Base-by-base conservation (phyloP, 352 stramenopile genomes). In the Phytophthora litchii region DNA sequence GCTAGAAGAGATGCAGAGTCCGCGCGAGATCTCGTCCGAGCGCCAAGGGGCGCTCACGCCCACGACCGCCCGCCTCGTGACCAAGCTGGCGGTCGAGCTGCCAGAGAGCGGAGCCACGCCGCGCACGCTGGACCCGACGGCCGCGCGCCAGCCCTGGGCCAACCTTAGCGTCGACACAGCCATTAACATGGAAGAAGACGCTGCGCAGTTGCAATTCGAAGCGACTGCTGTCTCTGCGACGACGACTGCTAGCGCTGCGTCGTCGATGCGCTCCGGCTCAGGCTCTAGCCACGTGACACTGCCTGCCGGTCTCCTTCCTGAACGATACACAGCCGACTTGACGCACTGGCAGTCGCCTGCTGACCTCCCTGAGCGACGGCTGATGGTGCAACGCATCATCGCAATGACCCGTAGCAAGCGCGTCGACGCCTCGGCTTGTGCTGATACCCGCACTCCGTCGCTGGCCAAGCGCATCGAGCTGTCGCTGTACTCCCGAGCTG, bases 371-470 rank as follows among this genome's bases (percentile, higher is more conserved):
- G 86, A 94, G 55, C 83, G 86, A 0, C 64, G 86, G 0, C 70
- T 94, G 2, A 92, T 94, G 86, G 86, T 94, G 6, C 86, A 94
- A 64, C 81, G 86, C 25, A 94, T 94, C 64, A 94, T 94, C 56
- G 83, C 83, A 29, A 92, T 94, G 83, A 94, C 86, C 3, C 74
- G 80, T 41, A 86, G 74, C 59, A 90, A 90, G 60, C 88, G 63
- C 32, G 65, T 50, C 21, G 67, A 67, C 8, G 65, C 66, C 3
- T 10, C 68, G 4, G 11, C 58, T 2, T 67, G 75, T 21, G 70
- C 65, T 19, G 76, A 80, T 36, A 72, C 89, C 44, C 76, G 84
- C 19, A 91, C 86, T 14, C 86, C 86, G 32, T 94, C 86, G 31
- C 76, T 95, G 4, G 83, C 86, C 16, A 95, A 93, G 65, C 83